Evolutionary conservation across 164 flowering plant genomes (phyloP), one percentile per base, ranked within the genome.

Genomic region (Taxillus chinensis): DNA sequence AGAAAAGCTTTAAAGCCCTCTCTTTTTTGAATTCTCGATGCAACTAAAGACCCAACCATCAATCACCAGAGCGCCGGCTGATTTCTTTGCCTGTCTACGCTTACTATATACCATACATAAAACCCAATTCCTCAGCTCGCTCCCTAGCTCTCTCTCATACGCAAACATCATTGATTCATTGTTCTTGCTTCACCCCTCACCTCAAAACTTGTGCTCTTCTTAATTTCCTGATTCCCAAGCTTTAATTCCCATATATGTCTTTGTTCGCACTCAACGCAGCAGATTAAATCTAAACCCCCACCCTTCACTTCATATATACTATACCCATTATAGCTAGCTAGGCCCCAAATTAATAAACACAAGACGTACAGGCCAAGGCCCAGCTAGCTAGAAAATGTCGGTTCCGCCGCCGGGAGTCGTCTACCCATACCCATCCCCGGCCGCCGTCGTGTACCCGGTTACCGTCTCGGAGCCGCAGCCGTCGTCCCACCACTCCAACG

Each of bases 401-500:
- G 49, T 68, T 16, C 38, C 71, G 37, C 73, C 13, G 46, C 46
- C 7, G 46, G 27, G 27, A 27, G 27, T 27, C 27, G 27, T 27
- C 27, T 27, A 27, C 27, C 27, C 41, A 10, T 61, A 51, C 39
- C 75, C 55, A 61, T 63, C 17, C 59, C 79, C 73, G 60, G 69
- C 76, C 2, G 70, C 58, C 16, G 7, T 71, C 27, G 71, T 70
- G 45, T 78, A 83, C 62, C 83, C 85, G 7, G 70, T 62, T 60
- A 64, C 77, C 8, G 55, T 64, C 37, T 10, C 41, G 50, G 58
- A 65, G 51, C 14, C 69, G 16, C 64, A 52, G 55, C 55, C 17
- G 37, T 56, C 66, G 5, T 59, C 77, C 1, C 67, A 65, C 57
- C 87, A 79, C 73, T 78, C 86, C 1, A 69, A 78, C 59, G 91